phyloP scores from a whole-genome alignment of 2,329 filamentous ascomycete species.

The Volutella citrinella region DNA sequence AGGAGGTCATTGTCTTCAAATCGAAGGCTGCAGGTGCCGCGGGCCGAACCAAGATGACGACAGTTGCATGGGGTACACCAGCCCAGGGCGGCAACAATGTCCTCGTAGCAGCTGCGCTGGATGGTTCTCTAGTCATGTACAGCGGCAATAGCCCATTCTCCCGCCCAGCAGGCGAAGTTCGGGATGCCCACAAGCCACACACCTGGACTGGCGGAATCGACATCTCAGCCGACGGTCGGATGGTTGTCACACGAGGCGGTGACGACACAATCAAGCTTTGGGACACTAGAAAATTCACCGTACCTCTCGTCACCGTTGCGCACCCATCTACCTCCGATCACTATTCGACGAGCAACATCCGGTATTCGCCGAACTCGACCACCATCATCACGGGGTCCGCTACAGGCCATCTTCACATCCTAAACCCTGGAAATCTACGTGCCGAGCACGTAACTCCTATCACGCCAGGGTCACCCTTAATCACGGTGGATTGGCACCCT shows the following conservation, averaged over 20 bases:
- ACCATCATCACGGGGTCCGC: constrained; percentile 87
- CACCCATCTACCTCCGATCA: constrained; percentile 81
- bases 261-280: constrained; percentile 93
- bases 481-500: constrained; percentile 86
- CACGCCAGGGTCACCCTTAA: constrained; percentile 78
- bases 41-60: constrained; percentile 89
- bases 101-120: constrained; percentile 77
- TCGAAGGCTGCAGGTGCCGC: constrained; percentile 84
- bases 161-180: constrained; percentile 77
- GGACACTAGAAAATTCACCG: constrained; percentile 95
- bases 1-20: constrained; percentile 94
- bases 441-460: constrained; percentile 84
- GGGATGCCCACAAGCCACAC: constrained; percentile 74
- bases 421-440: constrained; percentile 87
- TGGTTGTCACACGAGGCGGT: constrained; percentile 86
- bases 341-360: constrained; percentile 82
- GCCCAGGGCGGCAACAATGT: constrained; percentile 75
- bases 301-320: constrained; percentile 74
- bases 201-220: constrained; percentile 93
- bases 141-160: constrained; percentile 82
- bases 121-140: constrained; percentile 92
- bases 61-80: constrained; percentile 79
- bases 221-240: constrained; percentile 84
- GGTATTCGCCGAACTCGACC: constrained; percentile 79
- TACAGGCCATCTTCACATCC: constrained; percentile 82